A percentile compares a stretch with the other conserved stretches of the same genome.
Conservation (phyloP, 371 early-diverging fungal species). For the Syncephalastrum contaminatum region DNA sequence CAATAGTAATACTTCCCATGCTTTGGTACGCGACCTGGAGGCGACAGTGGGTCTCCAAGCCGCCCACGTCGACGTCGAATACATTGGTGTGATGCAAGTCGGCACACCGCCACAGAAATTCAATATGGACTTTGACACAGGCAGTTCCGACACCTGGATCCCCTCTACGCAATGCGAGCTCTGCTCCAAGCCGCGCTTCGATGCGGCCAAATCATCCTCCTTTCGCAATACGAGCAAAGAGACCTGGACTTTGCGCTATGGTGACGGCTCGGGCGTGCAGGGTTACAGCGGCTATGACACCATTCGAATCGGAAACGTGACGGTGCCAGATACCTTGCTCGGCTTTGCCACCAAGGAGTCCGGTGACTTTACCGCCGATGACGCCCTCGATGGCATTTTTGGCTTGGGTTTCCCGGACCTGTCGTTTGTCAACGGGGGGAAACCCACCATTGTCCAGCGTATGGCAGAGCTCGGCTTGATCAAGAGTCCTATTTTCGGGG, state of each 20-base stretch:
- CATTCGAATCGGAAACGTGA: slow-evolving; percentile 23
- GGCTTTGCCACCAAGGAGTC: slow-evolving; percentile 27
- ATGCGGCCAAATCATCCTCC: slow-evolving; percentile 22
- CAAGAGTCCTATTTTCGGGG: slow-evolving; percentile 13
- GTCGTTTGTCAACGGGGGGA: slow-evolving; percentile 12
- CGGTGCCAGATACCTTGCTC: slow-evolving; percentile 19
- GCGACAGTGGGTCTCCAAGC: slow-evolving; percentile 18
- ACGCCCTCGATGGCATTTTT: slow-evolving; percentile 31
- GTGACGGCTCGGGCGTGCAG: slow-evolving; percentile 50
- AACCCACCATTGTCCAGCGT: slow-evolving; percentile 11
- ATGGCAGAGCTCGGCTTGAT: slow-evolving; percentile 17
- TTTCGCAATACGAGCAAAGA: slow-evolving; percentile 5
- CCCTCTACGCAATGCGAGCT: slow-evolving; percentile 31
- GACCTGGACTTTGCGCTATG: slow-evolving; percentile 41
- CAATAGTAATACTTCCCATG: not conserved
- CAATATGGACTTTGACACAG: slow-evolving; percentile 56
- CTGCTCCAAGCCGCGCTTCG: slow-evolving; percentile 27
- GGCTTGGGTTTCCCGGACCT: slow-evolving; percentile 28
- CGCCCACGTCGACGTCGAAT: slow-evolving; percentile 45
- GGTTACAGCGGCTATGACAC: slow-evolving; percentile 36
- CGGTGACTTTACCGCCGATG: slow-evolving; percentile 8
- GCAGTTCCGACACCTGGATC: slow-evolving; percentile 57
- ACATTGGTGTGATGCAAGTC: slow-evolving; percentile 46
- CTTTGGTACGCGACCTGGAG: no score
- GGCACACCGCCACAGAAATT: slow-evolving; percentile 61